A percentile compares a stretch with the other conserved stretches of the same genome.
These are phyloP conservation scores for Castanea mollissima DNA, from an alignment of 306 rosid genomes.

Conservation along the genomic window DNA sequence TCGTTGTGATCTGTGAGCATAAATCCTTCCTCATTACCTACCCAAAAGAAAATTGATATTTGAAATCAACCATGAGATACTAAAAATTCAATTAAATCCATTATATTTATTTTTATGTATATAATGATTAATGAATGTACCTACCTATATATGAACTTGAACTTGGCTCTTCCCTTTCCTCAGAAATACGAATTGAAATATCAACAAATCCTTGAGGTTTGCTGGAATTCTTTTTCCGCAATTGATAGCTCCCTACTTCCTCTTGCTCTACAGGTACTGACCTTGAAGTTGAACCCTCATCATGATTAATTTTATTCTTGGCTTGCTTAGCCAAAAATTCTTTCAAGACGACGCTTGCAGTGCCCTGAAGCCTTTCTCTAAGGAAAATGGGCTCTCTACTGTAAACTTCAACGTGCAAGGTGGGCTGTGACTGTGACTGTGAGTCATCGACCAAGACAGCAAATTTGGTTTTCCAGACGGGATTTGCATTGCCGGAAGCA, in stretches of 20 bases:
- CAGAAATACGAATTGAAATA: constrained; percentile 51
- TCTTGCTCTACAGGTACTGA: constrained; percentile 47
- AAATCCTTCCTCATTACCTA: constrained; percentile 47
- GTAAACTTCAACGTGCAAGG: constrained; percentile 65
- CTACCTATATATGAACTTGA: constrained; percentile 48
- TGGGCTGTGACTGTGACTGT: constrained; percentile 37
- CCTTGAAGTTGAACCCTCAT: constrained; percentile 41
- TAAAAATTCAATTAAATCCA: not conserved
- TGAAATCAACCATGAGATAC: not conserved
- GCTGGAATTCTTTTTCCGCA: constrained; percentile 55
- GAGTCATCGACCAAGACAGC: constrained; percentile 54
- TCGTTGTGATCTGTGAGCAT: constrained; percentile 28
- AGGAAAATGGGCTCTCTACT: constrained; percentile 72
- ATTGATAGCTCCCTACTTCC: constrained; percentile 71
- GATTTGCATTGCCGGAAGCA: constrained; percentile 68
- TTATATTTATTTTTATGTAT: not conserved
- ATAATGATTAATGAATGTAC: not conserved
- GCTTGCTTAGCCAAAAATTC: constrained; percentile 62
- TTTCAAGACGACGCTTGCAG: constrained; percentile 54
- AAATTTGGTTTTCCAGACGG: constrained; percentile 81
- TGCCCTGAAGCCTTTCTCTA: constrained; percentile 67
- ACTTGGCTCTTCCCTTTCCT: constrained; percentile 49
- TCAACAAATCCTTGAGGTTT: constrained; percentile 72
- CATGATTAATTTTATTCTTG: constrained; percentile 22
- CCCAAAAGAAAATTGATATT: not conserved